Conservation (phyloP, 2,329 filamentous ascomycete species). For the Macrophomina tecta region DNA sequence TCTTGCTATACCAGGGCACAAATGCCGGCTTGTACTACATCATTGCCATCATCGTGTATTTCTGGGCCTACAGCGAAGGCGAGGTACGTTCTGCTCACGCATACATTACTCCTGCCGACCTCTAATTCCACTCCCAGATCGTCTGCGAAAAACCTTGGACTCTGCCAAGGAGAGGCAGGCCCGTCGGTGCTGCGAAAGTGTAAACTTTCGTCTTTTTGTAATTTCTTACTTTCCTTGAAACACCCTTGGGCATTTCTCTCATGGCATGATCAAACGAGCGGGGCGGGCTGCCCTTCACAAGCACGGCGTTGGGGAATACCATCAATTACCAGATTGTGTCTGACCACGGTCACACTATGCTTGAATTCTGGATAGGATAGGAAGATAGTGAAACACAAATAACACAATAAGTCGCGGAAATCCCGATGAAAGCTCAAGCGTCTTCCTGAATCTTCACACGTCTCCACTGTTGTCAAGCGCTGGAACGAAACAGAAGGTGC, state of each 20-base stretch:
- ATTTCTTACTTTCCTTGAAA: conserved; percentile 12
- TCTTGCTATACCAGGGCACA: conserved; percentile 88
- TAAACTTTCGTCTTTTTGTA: neutral
- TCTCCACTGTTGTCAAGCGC: neutral
- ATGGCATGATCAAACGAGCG: conserved; percentile 12
- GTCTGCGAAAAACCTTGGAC: conserved; percentile 59
- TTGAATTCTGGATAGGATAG: neutral
- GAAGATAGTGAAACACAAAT: conserved; percentile 11
- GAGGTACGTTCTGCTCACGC: conserved; percentile 69
- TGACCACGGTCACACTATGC: neutral
- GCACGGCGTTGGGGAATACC: conserved; percentile 24
- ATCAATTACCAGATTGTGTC: conserved; percentile 10
- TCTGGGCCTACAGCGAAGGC: conserved; percentile 96
- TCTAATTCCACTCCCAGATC: conserved; percentile 40
- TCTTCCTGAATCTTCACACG: neutral
- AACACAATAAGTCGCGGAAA: neutral
- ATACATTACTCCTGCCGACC: conserved; percentile 22
- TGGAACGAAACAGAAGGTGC: too few relatives aligned
- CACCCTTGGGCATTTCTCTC: neutral
- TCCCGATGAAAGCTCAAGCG: too few relatives aligned
- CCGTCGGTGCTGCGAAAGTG: conserved; percentile 8
- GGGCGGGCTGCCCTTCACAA: neutral
- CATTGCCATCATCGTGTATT: conserved; percentile 84
- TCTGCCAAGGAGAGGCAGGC: conserved; percentile 49
- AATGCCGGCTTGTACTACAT: conserved; percentile 93